Percentiles rank a stretch among this genome's conserved stretches.
phyloP scores from a whole-genome alignment of 75 land plant species.

The Isoetes taiwanensis region DNA sequence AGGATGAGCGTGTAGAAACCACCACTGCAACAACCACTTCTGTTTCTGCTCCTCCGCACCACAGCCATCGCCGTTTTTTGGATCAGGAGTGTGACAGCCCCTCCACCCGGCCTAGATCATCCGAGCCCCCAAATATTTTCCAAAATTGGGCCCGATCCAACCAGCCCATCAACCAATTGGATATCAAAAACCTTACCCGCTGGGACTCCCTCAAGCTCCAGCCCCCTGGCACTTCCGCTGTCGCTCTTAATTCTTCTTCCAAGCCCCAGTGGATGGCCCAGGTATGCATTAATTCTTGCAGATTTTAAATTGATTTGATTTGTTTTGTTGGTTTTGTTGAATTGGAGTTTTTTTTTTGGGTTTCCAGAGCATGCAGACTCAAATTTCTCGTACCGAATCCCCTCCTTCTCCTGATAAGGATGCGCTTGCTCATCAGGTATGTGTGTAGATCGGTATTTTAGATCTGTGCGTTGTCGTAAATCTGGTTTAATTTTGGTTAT shows the following conservation, averaged over 20 bases:
- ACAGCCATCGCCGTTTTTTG: background rate
- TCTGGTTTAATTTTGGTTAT: background rate
- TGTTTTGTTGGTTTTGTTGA: too few relatives aligned
- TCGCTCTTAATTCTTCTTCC: too few relatives aligned
- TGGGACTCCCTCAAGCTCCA: too few relatives aligned
- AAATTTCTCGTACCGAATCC: background rate
- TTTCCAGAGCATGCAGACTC: background rate
- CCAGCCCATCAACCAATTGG: background rate
- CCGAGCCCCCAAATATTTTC: background rate
- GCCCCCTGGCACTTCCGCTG: too few relatives aligned
- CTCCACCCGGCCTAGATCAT: background rate
- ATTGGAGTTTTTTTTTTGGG: background rate
- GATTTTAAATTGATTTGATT: too few relatives aligned
- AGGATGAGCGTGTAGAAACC: background rate
- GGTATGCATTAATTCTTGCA: too few relatives aligned
- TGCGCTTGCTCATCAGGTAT: background rate
- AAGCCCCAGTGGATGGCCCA: background rate
- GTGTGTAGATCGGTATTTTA: background rate
- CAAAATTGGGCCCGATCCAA: background rate
- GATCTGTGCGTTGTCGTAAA: too few relatives aligned
- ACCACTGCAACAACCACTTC: background rate
- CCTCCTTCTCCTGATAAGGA: background rate
- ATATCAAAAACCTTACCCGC: background rate
- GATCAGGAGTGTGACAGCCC: slow-evolving; percentile 8
- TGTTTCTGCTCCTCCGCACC: background rate